Conservation (phyloP, 129 eudicot species). For the Lactuca saligna region DNA sequence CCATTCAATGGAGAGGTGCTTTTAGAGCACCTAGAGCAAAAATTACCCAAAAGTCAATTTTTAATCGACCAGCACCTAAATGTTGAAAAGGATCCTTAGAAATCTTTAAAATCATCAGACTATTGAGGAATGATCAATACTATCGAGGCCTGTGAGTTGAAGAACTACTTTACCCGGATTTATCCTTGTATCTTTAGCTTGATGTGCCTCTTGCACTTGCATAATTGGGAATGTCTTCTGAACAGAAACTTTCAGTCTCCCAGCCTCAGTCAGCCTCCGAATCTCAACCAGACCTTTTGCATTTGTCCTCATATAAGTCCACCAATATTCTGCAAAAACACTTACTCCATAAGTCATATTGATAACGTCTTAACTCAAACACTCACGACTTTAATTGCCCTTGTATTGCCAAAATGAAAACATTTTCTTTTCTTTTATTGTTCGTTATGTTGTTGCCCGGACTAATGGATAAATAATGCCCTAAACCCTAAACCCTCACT, state of each 20-base stretch:
- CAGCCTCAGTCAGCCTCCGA: conserved; percentile 59
- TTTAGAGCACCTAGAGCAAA: too few species aligned
- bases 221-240: conserved; percentile 69
- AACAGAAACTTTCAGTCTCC: conserved; percentile 77
- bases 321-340: conserved; percentile 64
- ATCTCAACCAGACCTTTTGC: conserved; percentile 82
- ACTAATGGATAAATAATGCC: too few species aligned
- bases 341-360: background rate
- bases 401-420: background rate
- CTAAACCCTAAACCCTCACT: too few species aligned
- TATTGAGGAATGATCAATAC: too few species aligned
- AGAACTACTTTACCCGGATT: conserved; percentile 91
- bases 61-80: too few species aligned
- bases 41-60: too few species aligned
- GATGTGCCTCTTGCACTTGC: conserved; percentile 84
- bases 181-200: conserved; percentile 76
- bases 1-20: too few species aligned
- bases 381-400: background rate
- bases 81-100: too few species aligned
- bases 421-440: too few species aligned
- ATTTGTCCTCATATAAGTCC: conserved; percentile 96
- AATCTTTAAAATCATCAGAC: too few species aligned
- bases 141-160: conserved; percentile 18
- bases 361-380: too few species aligned
- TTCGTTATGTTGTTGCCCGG: too few species aligned